Evolutionary conservation across 2,329 filamentous ascomycete species (phyloP).

Genomic region (Fusarium palustre): DNA sequence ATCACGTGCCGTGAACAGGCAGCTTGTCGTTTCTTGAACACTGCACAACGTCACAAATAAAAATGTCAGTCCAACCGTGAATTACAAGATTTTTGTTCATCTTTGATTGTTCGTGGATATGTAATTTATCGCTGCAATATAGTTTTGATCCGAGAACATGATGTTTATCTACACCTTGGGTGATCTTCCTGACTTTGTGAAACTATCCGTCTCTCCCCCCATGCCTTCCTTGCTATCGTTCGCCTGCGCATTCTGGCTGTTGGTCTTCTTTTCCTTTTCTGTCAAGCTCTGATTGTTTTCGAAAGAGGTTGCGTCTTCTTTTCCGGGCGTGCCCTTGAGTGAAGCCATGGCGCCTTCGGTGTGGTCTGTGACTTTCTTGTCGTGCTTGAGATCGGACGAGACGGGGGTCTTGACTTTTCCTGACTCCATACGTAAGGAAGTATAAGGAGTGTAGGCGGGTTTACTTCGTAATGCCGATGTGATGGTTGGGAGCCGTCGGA

Average conservation of each 20-base stretch:
- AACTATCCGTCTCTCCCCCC: background rate
- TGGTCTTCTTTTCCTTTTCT: conserved; percentile 10
- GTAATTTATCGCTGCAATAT: accelerated
- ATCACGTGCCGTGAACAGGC: conserved; percentile 6
- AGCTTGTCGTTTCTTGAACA: background rate
- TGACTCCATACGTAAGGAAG: conserved; percentile 8
- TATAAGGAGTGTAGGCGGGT: background rate
- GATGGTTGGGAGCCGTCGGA: background rate
- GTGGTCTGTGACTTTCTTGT: conserved; percentile 5
- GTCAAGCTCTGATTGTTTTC: conserved; percentile 12
- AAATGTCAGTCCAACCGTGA: background rate
- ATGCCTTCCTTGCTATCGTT: conserved; percentile 17
- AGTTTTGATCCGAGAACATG: accelerated
- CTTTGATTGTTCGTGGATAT: background rate
- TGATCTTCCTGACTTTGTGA: conserved; percentile 22
- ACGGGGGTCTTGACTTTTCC: conserved; percentile 16
- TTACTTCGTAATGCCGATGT: background rate
- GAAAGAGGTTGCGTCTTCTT: conserved; percentile 16
- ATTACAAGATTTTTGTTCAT: background rate
- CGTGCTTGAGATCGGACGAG: conserved; percentile 12
- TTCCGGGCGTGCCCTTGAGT: conserved; percentile 17
- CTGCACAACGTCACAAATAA: background rate
- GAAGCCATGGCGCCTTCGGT: conserved; percentile 30
- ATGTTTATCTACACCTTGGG: background rate
- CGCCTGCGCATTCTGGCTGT: conserved; percentile 25